A percentile compares a stretch with the other conserved stretches of the same genome.
phyloP scores from a whole-genome alignment of 1,139 yeast species.

The Candida sp. region DNA sequence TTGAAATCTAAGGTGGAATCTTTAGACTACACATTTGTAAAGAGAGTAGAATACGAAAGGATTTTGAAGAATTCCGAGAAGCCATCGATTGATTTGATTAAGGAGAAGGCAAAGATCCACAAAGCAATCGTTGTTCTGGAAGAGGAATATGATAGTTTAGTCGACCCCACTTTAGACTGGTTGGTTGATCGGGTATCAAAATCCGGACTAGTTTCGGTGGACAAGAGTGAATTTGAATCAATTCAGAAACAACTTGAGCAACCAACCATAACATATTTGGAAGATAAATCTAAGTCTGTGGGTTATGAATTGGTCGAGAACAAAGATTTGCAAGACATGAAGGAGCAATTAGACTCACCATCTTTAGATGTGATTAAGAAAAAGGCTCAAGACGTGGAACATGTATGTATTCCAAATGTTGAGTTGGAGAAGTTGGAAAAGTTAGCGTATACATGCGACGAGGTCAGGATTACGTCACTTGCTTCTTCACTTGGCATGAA shows the following conservation, averaged over 20 bases:
- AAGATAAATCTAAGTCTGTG: conserved; percentile 12
- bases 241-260: conserved; percentile 13
- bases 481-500: conserved; percentile 12
- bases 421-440: conserved; percentile 16
- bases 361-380: conserved; percentile 18
- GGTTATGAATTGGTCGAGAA: conserved; percentile 12
- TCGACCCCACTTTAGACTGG: conserved; percentile 13
- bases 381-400: conserved; percentile 17
- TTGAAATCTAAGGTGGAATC: conserved; percentile 11
- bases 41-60: conserved; percentile 11
- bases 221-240: conserved; percentile 10
- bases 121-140: conserved; percentile 16
- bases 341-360: conserved; percentile 11
- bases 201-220: conserved; percentile 6
- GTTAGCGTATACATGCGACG: conserved; percentile 23
- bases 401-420: background rate
- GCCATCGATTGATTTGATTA: conserved; percentile 23
- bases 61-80: conserved; percentile 15
- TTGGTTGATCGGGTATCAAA: conserved; percentile 11
- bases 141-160: conserved; percentile 9
- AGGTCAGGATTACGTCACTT: conserved; percentile 11
- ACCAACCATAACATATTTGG: conserved; percentile 24
- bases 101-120: conserved; percentile 15
- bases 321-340: conserved; percentile 9
- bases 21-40: conserved; percentile 15